Conservation (phyloP, 192 early-diverging fungal species). For the Rhizophagus prolifer region DNA sequence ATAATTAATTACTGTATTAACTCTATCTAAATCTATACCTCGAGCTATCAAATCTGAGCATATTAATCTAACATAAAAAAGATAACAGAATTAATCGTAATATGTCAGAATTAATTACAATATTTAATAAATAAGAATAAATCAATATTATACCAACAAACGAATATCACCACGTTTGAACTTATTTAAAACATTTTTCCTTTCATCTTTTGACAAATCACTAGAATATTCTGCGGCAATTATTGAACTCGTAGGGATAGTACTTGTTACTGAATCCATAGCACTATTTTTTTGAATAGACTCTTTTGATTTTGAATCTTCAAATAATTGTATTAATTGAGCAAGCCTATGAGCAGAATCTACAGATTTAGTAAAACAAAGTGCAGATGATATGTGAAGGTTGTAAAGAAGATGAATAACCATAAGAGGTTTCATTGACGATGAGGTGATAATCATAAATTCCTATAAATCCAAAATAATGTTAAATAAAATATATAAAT, state of each 20-base stretch:
- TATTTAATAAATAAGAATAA: not conserved
- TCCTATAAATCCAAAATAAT: conserved; percentile 53
- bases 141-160: conserved; percentile 39
- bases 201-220: conserved; percentile 63
- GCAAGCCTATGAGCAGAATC: conserved; percentile 85
- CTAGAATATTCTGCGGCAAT: conserved; percentile 73
- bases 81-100: too few relatives aligned
- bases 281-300: not conserved
- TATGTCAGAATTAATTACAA: too few relatives aligned
- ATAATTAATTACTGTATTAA: conserved; percentile 82
- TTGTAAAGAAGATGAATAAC: conserved; percentile 80
- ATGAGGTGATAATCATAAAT: conserved; percentile 64
- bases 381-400: conserved; percentile 53
- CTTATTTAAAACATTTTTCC: conserved; percentile 57
- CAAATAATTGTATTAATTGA: conserved; percentile 66
- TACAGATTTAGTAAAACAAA: conserved; percentile 90
- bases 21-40: conserved; percentile 83
- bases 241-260: conserved; percentile 7
- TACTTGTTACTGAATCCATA: not conserved
- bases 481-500: not conserved
- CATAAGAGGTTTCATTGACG: conserved; percentile 78
- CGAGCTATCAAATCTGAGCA: conserved; percentile 87
- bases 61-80: conserved; percentile 50
- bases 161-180: conserved; percentile 70
- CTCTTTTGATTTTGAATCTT: conserved; percentile 23